These are phyloP conservation scores for Neurospora sp. DNA, from an alignment of 495 filamentous ascomycete genomes.

Conservation along the genomic window DNA sequence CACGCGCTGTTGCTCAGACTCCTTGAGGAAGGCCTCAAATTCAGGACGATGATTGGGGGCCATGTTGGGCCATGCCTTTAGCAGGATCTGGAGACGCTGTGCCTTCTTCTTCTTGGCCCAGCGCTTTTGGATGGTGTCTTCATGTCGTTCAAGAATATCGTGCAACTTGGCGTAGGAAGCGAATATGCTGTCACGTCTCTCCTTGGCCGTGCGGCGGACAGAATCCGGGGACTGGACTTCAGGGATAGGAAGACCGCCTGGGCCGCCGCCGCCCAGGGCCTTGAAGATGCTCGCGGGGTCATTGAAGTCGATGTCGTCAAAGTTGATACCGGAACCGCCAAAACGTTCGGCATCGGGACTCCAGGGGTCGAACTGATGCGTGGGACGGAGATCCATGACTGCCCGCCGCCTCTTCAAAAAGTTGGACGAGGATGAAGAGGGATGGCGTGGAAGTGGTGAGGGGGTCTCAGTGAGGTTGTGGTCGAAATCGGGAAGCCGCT, in stretches of 20 bases:
- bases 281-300: slow-evolving; percentile 5
- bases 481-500: background rate
- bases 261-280: background rate
- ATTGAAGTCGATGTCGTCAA: slow-evolving; percentile 1
- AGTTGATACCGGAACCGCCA: background rate
- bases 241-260: background rate
- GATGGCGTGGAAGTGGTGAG: background rate
- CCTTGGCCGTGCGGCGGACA: slow-evolving; percentile 1
- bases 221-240: background rate
- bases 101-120: slow-evolving; percentile 38
- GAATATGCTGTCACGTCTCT: background rate
- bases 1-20: slow-evolving; percentile 4
- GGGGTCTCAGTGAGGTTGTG: background rate
- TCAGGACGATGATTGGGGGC: slow-evolving; percentile 40
- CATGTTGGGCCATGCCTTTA: slow-evolving; percentile 40
- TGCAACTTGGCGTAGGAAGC: background rate
- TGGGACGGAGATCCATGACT: background rate
- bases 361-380: background rate
- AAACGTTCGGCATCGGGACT: background rate
- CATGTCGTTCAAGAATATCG: slow-evolving; percentile 31
- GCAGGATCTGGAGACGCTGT: slow-evolving; percentile 32
- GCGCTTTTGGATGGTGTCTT: slow-evolving; percentile 35
- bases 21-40: slow-evolving; percentile 30
- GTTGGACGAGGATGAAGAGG: background rate
- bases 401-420: background rate